A percentile compares a stretch with the other conserved stretches of the same genome.
Conservation (phyloP, 1,139 yeast genomes). For the Pichia cactophila region DNA sequence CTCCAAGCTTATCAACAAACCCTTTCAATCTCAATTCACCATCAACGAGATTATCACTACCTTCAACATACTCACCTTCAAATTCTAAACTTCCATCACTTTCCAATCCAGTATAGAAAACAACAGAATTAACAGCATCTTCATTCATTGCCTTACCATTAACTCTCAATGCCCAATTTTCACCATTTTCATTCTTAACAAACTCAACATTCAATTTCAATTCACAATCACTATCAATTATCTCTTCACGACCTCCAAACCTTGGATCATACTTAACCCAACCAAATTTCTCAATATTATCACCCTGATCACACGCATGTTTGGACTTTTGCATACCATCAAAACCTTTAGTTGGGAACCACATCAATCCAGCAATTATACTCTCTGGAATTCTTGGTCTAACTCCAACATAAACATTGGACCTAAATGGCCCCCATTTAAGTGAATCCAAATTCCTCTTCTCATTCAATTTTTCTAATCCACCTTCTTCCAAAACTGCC, state of each 20-base stretch:
- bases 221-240: slow-evolving; percentile 59
- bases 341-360: slow-evolving; percentile 68
- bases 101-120: slow-evolving; percentile 73
- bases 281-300: slow-evolving; percentile 67
- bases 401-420: slow-evolving; percentile 79
- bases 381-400: slow-evolving; percentile 78
- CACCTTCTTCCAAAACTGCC: slow-evolving; percentile 2
- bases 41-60: slow-evolving; percentile 20
- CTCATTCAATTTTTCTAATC: slow-evolving; percentile 21
- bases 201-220: slow-evolving; percentile 63
- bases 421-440: slow-evolving; percentile 90
- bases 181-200: slow-evolving; percentile 62
- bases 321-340: slow-evolving; percentile 57
- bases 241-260: slow-evolving; percentile 72
- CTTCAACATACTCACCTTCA: neutral
- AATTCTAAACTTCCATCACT: slow-evolving; percentile 36
- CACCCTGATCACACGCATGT: slow-evolving; percentile 73
- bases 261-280: slow-evolving; percentile 89
- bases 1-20: slow-evolving; percentile 45
- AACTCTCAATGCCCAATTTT: slow-evolving; percentile 68
- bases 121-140: slow-evolving; percentile 50
- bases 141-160: slow-evolving; percentile 52
- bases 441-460: slow-evolving; percentile 37
- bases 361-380: slow-evolving; percentile 74
- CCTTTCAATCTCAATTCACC: slow-evolving; percentile 33